Conservation (phyloP, 192 early-diverging fungal species). For the Coemansia furcata region DNA sequence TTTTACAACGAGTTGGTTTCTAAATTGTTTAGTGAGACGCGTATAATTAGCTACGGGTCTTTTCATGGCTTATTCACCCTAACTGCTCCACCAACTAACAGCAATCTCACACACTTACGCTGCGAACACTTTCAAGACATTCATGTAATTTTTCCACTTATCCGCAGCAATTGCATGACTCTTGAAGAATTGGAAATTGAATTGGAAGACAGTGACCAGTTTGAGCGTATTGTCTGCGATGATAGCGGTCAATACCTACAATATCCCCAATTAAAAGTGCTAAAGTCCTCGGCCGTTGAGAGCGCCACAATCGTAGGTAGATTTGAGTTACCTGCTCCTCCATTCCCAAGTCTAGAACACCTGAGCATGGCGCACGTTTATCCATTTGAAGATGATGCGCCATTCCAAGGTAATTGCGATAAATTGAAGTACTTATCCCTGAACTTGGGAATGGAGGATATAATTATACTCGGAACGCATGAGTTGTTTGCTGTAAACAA, state of each 20-base stretch:
- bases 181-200: neutral
- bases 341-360: neutral
- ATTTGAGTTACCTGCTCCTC: neutral
- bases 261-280: slow-evolving; percentile 3
- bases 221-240: neutral
- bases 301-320: neutral
- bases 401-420: neutral
- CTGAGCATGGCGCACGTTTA: neutral
- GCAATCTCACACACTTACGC: neutral
- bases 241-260: neutral
- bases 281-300: neutral
- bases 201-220: neutral
- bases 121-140: neutral
- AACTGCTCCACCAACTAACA: neutral
- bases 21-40: neutral
- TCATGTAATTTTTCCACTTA: neutral
- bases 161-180: neutral
- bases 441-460: neutral
- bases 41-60: neutral
- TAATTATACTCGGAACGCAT: neutral
- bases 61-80: neutral
- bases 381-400: neutral
- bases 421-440: neutral
- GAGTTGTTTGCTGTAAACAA: neutral
- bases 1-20: slow-evolving; percentile 5